These are phyloP conservation scores for Trichoderma atroviride DNA, from an alignment of 2,329 filamentous ascomycete species.

Conservation along the genomic window DNA sequence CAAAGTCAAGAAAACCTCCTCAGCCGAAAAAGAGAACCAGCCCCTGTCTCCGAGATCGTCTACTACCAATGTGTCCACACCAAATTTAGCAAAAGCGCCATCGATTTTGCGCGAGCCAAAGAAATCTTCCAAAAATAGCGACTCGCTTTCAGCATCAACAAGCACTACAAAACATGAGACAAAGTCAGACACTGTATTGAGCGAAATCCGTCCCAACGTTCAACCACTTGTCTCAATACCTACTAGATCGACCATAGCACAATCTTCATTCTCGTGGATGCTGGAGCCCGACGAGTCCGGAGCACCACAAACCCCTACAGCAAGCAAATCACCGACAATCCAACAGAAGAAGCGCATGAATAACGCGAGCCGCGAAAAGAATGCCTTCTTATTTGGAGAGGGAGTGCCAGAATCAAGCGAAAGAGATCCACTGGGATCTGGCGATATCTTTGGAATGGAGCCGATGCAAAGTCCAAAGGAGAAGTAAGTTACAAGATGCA, in stretches of 20 bases:
- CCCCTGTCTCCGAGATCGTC: neutral
- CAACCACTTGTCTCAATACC: constrained; percentile 50
- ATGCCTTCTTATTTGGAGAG: constrained; percentile 64
- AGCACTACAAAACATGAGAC: neutral
- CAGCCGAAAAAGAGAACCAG: constrained; percentile 9
- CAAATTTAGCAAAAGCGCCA: neutral
- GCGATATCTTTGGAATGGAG: constrained; percentile 60
- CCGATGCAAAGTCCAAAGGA: constrained; percentile 45
- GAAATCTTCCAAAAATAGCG: neutral
- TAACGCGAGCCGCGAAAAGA: constrained; percentile 55
- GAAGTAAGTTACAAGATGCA: neutral
- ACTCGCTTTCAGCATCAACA: neutral
- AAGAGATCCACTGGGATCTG: constrained; percentile 43
- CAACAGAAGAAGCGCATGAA: constrained; percentile 47
- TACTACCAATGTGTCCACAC: neutral
- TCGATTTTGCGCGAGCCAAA: neutral
- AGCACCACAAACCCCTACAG: constrained; percentile 32
- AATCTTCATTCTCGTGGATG: constrained; percentile 82
- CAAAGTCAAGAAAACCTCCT: neutral
- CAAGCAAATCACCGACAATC: constrained; percentile 38
- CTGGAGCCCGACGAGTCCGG: constrained; percentile 58
- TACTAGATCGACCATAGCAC: constrained; percentile 67
- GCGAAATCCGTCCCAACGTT: constrained; percentile 7
- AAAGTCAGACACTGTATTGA: neutral
- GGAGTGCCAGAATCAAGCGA: constrained; percentile 44